Percentiles rank a stretch among this genome's conserved stretches.
Conservation (phyloP, 148 eudicot species). For the Fagopyrum esculentum region DNA sequence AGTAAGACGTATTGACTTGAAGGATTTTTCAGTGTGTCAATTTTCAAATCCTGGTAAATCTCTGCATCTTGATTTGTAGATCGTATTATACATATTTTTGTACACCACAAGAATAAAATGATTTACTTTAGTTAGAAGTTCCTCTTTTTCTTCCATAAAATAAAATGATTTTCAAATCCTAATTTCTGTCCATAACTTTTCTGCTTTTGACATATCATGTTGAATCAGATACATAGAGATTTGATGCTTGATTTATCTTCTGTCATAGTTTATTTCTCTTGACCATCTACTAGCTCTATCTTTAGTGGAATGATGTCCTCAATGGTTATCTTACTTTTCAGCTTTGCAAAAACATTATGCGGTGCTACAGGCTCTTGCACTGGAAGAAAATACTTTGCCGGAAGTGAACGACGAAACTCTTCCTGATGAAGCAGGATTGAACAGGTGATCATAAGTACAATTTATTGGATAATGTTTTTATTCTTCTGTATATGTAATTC, state of each 20-base stretch:
- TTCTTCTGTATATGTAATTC: background rate
- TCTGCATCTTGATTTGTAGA: no score
- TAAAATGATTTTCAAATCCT: no score
- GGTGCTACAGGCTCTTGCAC: slow-evolving; percentile 80
- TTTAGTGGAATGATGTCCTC: background rate
- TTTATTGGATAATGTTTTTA: background rate
- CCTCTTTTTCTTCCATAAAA: background rate
- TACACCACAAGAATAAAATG: background rate
- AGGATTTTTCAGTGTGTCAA: slow-evolving; percentile 19
- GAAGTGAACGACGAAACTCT: slow-evolving; percentile 84
- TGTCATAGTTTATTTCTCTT: background rate
- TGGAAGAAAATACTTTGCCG: slow-evolving; percentile 92
- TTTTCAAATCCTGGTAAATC: no score
- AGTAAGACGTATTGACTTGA: slow-evolving; percentile 67
- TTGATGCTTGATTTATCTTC: slow-evolving; percentile 6
- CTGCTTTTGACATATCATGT: background rate
- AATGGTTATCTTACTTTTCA: slow-evolving; percentile 20
- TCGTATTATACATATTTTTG: no score
- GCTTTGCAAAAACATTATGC: slow-evolving; percentile 98
- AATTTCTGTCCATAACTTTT: background rate
- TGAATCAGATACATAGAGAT: background rate
- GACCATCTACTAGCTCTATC: background rate
- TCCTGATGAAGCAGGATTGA: slow-evolving; percentile 93
- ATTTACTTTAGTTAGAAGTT: background rate
- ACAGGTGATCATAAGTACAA: slow-evolving; percentile 38